Percentiles rank a stretch among this genome's conserved stretches.
Evolutionary conservation across 306 rosid genomes (phyloP).

Genomic region (Acacia melanoxylon): DNA sequence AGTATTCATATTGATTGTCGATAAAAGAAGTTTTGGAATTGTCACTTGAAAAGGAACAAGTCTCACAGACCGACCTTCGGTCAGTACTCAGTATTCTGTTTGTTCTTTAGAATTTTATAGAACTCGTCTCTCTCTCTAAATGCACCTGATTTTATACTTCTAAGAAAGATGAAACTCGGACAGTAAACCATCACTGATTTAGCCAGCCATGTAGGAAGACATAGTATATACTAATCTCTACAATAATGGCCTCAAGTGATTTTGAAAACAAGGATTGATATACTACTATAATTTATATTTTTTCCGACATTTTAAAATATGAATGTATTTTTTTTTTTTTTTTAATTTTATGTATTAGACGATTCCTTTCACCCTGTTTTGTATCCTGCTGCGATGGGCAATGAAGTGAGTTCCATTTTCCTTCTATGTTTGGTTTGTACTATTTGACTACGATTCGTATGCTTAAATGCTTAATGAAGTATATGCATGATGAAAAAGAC

Average conservation of each 20-base stretch:
- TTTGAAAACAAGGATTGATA: background rate
- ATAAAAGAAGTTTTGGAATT: background rate
- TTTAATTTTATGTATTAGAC: background rate
- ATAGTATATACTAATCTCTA: background rate
- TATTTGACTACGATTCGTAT: no score
- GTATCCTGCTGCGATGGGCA: background rate
- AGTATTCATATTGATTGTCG: background rate
- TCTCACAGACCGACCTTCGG: background rate
- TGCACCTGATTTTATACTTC: slow-evolving; percentile 40
- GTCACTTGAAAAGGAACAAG: background rate
- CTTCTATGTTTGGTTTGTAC: background rate
- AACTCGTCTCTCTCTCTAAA: slow-evolving; percentile 31
- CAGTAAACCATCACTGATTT: background rate
- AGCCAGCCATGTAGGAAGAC: background rate
- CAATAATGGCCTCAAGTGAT: background rate
- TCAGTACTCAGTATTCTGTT: background rate
- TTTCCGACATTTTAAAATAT: no score
- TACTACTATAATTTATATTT: no score
- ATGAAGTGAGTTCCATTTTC: background rate
- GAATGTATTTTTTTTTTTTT: no score
- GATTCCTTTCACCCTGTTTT: background rate
- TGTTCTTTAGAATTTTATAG: slow-evolving; percentile 39
- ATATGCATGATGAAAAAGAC: background rate
- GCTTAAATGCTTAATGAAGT: background rate
- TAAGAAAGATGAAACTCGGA: background rate